Percentiles rank a stretch among this genome's conserved stretches.
These are phyloP conservation scores for Spergularia azorica DNA, from an alignment of 179 eudicot species.

Conservation along the genomic window DNA sequence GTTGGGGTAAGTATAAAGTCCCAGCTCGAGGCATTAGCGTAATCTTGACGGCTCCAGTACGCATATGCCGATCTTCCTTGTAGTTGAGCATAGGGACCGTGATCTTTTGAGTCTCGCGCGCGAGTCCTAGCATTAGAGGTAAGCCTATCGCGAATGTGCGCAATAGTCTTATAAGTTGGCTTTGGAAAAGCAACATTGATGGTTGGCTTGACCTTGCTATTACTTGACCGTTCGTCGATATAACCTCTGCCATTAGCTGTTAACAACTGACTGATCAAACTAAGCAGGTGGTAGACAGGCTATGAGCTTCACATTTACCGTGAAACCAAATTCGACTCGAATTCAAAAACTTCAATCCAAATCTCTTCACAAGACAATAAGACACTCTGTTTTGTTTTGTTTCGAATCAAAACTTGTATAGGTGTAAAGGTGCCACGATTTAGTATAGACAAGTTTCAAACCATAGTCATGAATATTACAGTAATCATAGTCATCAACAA, in stretches of 20 bases:
- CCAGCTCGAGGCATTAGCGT: slow-evolving; percentile 60
- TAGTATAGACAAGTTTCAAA: no score
- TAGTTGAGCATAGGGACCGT: slow-evolving; percentile 49
- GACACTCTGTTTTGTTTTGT: no score
- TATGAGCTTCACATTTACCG: no score
- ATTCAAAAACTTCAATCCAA: no score
- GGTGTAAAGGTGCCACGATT: no score
- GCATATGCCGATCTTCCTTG: slow-evolving; percentile 41
- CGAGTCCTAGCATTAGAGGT: slow-evolving; percentile 61
- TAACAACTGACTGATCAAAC: not conserved
- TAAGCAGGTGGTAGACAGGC: not conserved
- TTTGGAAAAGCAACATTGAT: slow-evolving; percentile 61
- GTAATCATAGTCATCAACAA: no score
- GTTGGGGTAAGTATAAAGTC: slow-evolving; percentile 52
- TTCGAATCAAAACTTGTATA: no score
- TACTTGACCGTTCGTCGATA: slow-evolving; percentile 42
- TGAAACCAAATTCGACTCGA: no score
- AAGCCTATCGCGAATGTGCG: slow-evolving; percentile 48
- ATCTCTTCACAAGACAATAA: no score
- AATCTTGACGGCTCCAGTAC: slow-evolving; percentile 48
- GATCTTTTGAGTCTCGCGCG: slow-evolving; percentile 56
- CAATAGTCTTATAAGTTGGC: slow-evolving; percentile 54
- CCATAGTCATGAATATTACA: no score
- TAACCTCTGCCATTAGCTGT: slow-evolving; percentile 63
- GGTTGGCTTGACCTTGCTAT: slow-evolving; percentile 64